Evolutionary conservation across 345 rosid genomes (phyloP), one percentile per base, ranked within the genome.

Genomic region (Citrus cavaleriei): DNA sequence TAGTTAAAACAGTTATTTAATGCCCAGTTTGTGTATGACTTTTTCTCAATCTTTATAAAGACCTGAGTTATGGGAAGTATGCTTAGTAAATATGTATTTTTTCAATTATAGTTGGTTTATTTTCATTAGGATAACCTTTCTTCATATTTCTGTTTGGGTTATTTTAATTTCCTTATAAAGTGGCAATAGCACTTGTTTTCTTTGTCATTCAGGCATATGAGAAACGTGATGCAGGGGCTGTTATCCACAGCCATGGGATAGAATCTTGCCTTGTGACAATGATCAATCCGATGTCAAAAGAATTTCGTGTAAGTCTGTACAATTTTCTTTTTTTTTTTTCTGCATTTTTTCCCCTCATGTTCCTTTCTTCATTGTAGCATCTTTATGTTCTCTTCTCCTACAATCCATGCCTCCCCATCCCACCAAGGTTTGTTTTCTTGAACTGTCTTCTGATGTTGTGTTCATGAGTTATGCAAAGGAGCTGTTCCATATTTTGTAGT

Each of bases 221-320:
- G 54, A 91, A 87, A 93, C 91, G 94, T 68, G 82, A 94, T 90
- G 97, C 99, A 67, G 99, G 99, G 77, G 93, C 98, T 80, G 98
- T 93, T 81, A 93, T 94, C 87, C 99, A 97, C 82, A 93, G 98
- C 81, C 99, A 94, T 83, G 99, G 99, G 77, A 88, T 97, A 70
- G 98, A 97, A 83, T 97, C 97, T 72, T 97, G 99, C 79, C 90
- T 97, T 58, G 98, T 87, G 68, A 97, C 99, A 10, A 97, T 97
- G 97, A 79, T 97, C 68, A 89, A 94, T 75, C 99, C 98, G 24
- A 84, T 75, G 58, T 88, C 95, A 73, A 97, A 88, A 84, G 98
- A 93, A 83, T 94, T 97, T 57, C 90, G 89, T 77, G 99, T 94
- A 90, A 88, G 90, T 76, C 61, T 5, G 8, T 22, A 71, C 55